These are phyloP conservation scores for Blyttiomyces sp. DNA, from an alignment of 371 early-diverging fungal species.

Conservation along the genomic window DNA sequence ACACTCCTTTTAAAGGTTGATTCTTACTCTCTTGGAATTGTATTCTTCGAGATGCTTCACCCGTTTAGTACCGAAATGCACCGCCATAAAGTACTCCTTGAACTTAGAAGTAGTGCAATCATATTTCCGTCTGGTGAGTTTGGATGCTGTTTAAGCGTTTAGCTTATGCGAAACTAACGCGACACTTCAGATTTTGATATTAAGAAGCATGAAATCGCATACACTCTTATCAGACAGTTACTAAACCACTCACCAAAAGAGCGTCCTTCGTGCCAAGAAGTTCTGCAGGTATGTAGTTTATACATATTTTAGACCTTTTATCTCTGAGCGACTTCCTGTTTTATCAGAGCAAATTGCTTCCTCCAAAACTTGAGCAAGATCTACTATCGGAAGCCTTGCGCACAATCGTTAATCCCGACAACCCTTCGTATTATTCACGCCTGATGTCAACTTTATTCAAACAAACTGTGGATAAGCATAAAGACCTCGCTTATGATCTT, in stretches of 20 bases:
- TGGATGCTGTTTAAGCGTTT: constrained; percentile 14
- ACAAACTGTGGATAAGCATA: constrained; percentile 74
- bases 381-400: constrained; percentile 87
- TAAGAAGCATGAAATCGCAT: constrained; percentile 47
- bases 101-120: constrained; percentile 61
- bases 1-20: constrained; percentile 35
- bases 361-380: constrained; percentile 87
- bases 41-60: constrained; percentile 75
- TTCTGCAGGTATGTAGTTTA: constrained; percentile 51
- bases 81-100: constrained; percentile 63
- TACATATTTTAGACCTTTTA: not conserved
- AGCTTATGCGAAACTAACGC: too few species aligned
- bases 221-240: constrained; percentile 67
- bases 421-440: constrained; percentile 75
- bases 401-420: constrained; percentile 85
- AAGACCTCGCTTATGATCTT: constrained; percentile 88
- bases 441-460: constrained; percentile 81
- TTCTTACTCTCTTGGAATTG: constrained; percentile 65
- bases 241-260: constrained; percentile 76
- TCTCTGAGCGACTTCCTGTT: not conserved
- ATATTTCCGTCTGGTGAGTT: constrained; percentile 73
- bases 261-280: constrained; percentile 80
- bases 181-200: constrained; percentile 29
- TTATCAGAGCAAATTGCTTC: constrained; percentile 66
- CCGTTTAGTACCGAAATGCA: constrained; percentile 75